Percentiles rank a stretch among this genome's conserved stretches.
These are phyloP conservation scores for Peltaster fructicola DNA, from an alignment of 2,329 filamentous ascomycete genomes.

Conservation along the genomic window DNA sequence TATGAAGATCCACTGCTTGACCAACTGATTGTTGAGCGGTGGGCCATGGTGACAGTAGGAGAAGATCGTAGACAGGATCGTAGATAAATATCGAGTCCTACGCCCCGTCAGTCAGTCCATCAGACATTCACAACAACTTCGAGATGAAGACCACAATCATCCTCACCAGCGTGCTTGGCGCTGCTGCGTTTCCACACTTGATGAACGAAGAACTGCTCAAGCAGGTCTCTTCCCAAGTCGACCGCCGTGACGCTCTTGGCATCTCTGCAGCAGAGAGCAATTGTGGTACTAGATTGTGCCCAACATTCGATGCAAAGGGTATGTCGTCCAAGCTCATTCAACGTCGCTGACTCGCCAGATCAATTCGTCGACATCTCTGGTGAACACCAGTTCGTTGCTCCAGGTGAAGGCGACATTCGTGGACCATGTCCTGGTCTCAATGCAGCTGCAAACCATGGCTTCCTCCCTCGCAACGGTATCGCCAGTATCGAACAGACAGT, in stretches of 20 bases:
- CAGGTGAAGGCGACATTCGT: slow-evolving; percentile 7
- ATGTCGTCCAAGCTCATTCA: not conserved
- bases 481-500: slow-evolving; percentile 14
- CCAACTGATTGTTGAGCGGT: too few relatives aligned
- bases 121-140: not conserved
- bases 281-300: slow-evolving; percentile 7
- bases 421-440: slow-evolving; percentile 1
- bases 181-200: slow-evolving; percentile 7
- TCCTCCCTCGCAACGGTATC: slow-evolving; percentile 15
- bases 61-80: too few relatives aligned
- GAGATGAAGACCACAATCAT: slow-evolving; percentile 8
- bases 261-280: slow-evolving; percentile 8
- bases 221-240: slow-evolving; percentile 1
- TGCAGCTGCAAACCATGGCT: not conserved
- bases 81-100: too few relatives aligned
- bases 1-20: too few relatives aligned
- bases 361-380: slow-evolving; percentile 7
- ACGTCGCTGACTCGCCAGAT: slow-evolving; percentile 4
- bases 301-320: slow-evolving; percentile 7
- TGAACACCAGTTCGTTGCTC: slow-evolving; percentile 6
- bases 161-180: slow-evolving; percentile 7
- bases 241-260: slow-evolving; percentile 6
- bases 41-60: too few relatives aligned
- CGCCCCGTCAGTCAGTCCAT: too few relatives aligned
- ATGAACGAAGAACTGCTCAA: slow-evolving; percentile 2